Conservation (phyloP, 495 filamentous ascomycete species). For the Durotheca rogersii region DNA sequence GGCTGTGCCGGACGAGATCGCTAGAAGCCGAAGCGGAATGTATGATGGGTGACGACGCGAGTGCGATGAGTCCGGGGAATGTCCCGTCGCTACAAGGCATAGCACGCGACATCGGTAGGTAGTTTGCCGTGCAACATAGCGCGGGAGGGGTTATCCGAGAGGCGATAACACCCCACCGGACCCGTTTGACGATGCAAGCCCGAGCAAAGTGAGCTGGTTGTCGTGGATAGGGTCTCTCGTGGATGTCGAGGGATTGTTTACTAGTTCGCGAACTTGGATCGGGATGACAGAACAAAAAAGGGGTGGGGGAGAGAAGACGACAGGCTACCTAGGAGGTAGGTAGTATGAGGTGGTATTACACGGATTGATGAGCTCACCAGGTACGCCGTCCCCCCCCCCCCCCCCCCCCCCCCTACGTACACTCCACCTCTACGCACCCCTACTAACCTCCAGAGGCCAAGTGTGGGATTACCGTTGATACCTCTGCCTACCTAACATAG, state of each 20-base stretch:
- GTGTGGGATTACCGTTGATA: background rate
- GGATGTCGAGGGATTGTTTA: background rate
- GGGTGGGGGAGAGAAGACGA: no score
- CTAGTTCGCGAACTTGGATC: conserved; percentile 15
- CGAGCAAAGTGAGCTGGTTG: conserved; percentile 17
- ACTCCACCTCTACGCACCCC: no score
- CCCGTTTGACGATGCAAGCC: conserved; percentile 24
- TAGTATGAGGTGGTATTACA: no score
- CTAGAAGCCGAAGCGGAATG: conserved; percentile 23
- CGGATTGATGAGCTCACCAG: no score
- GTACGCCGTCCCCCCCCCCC: no score
- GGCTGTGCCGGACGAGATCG: conserved; percentile 10
- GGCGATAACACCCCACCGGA: conserved; percentile 18
- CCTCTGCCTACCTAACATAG: no score
- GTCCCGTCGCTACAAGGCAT: conserved; percentile 18
- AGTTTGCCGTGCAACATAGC: conserved; percentile 25
- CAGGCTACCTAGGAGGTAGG: no score
- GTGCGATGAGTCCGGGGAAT: conserved; percentile 32
- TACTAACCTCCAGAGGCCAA: background rate
- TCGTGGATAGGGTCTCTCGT: conserved; percentile 12
- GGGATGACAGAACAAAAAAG: no score
- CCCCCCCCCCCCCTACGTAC: no score
- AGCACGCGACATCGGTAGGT: conserved; percentile 31
- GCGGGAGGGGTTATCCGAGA: conserved; percentile 29
- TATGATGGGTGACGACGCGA: conserved; percentile 27